Evolutionary conservation across 768 basidiomycete genomes (phyloP), one percentile per base, ranked within the genome.

Genomic region (Panaeolus cyanescens): DNA sequence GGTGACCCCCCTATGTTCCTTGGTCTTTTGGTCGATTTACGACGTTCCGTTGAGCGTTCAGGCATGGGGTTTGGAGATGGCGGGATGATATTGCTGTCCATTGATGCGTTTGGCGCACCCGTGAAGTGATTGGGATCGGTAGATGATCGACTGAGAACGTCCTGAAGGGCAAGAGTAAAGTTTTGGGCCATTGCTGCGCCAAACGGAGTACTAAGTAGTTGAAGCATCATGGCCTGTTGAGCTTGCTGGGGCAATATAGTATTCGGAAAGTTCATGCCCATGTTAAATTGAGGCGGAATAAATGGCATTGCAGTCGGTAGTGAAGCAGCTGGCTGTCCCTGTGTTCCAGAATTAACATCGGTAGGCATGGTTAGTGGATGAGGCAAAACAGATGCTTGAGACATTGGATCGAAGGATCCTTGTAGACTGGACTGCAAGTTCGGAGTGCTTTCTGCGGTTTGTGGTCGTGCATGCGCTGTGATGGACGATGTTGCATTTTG

Each of bases 231-330:
- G 8, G 55, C 20, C 28, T 56, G 59, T 20, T 60, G 62, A 13
- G 45, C 22, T 22, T 63, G 62, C 28, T 60, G 59, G 32, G 62
- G 59, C 37, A 60, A 54, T 50, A 63, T 57, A 8, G 59, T 32
- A n/a, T 54, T 39, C 2, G 45, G 7, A 50, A 63, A 56, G 30
- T 57, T 58, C 56, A 58, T 54, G n/a, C 32, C 32, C 58, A 63
- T 63, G 28, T 60, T 60, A 32, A 63, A 56, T 32, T 40, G 45
- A 36, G 55, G 50, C 31, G 55, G 10, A 8, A 34, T 36, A 33
- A 25, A 56, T n/a, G 58, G 58, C 33, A 50, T 57, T 31, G 33
- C 45, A 15, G 56, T 53, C 5, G 58, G 34, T 56, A 63, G 37
- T 2, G 32, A 22, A 15, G 58, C 37, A 31, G 37, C 22, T 22